Conservation (phyloP, 129 eudicot species). For the Flaveria bidentis region DNA sequence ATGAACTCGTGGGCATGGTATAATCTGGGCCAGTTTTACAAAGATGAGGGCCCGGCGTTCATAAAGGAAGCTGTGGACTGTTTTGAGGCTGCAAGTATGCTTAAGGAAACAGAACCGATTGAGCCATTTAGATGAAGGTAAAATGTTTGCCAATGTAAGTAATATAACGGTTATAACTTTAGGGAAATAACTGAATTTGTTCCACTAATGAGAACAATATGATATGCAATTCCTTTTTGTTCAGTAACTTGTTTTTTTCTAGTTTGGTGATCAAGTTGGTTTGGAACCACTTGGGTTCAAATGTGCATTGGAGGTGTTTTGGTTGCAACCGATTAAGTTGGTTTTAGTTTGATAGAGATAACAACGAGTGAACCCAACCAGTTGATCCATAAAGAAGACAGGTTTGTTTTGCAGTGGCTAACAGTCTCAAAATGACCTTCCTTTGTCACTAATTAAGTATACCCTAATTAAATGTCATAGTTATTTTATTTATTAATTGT, state of each 20-base stretch:
- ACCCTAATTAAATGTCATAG: too few relatives aligned
- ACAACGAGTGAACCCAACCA: too few relatives aligned
- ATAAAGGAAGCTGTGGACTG: conserved; percentile 73
- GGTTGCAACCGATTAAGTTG: too few relatives aligned
- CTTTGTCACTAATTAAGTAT: too few relatives aligned
- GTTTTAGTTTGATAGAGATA: too few relatives aligned
- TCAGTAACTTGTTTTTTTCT: not conserved
- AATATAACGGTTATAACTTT: conserved; percentile 25
- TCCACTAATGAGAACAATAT: conserved; percentile 16
- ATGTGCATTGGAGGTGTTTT: too few relatives aligned
- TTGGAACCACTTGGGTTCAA: too few relatives aligned
- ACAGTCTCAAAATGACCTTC: too few relatives aligned
- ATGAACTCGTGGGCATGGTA: conserved; percentile 72
- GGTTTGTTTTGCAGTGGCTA: too few relatives aligned
- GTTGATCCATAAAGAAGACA: too few relatives aligned
- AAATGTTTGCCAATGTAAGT: conserved; percentile 13
- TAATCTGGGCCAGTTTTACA: conserved; percentile 74
- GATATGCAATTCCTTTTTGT: not conserved
- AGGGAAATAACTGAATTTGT: conserved; percentile 23
- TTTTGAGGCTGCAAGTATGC: conserved; percentile 70
- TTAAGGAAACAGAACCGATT: conserved; percentile 72
- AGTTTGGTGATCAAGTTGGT: not conserved
- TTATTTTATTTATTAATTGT: too few relatives aligned
- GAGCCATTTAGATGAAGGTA: conserved; percentile 76
- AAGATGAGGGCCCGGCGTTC: conserved; percentile 50